Evolutionary conservation across 2,329 filamentous ascomycete genomes (phyloP), one percentile per base, ranked within the genome.

Genomic region (Ophiostoma sp.): DNA sequence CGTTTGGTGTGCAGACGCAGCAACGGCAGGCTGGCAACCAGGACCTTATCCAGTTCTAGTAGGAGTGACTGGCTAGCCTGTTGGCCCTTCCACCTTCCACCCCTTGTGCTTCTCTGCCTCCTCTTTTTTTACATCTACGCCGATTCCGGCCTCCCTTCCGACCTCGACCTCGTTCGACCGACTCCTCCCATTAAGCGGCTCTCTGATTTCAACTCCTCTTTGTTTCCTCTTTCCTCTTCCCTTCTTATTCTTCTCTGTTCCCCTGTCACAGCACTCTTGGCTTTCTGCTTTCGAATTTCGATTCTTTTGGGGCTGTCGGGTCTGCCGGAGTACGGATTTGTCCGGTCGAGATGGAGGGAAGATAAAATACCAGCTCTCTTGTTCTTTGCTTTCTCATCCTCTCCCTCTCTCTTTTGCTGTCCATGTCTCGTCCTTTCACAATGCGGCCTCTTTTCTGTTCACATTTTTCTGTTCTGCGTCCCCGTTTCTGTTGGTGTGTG

Each of bases 1-100:
- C 89, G 0, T 91, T 90, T 78, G 87, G 86, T n/a, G 80, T 84
- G 73, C 81, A 83, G 75, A 85, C 86, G 75, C 87, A 87, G 78
- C 85, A 86, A 78, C 84, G 85, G 75, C 85, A 89, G 73, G 73
- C 88, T 66, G 73, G 74, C 15, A 75, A 72, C 63, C 79, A 81
- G 75, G 88, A 91, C 78, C 82, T 91, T 76, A 91, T 91, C 77
- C 88, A 91, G 79, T 90, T 91, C 77, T 91, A 86, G 72, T 48
- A 15, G 42, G 42, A 19, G 42, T 19, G 42, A 48, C 15, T 48
- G 42, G 42, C 42, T 48, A 17, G 15, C 2, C 15, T 48, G 3
- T 19, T 48, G 42, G 15, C 42, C 50, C 31, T 36, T 36, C 42
- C 17, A 33, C 22, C 15, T n/a, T 50, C 25, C 25, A 15, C 12